A percentile compares a stretch with the other conserved stretches of the same genome.
phyloP scores from a whole-genome alignment of 805 yeast species.

The Zygotorulaspora sp. region DNA sequence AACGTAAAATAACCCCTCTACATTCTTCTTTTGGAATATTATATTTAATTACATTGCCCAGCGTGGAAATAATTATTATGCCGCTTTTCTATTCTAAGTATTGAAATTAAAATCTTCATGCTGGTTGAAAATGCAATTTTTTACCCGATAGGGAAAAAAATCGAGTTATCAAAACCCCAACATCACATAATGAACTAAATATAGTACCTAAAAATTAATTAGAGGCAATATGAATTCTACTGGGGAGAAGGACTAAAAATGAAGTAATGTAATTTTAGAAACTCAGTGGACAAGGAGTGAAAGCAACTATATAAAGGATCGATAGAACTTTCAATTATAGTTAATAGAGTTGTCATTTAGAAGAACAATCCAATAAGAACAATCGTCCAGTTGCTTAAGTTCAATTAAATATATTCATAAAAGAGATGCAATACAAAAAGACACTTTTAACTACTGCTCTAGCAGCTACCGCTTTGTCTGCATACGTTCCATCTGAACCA shows the following conservation, averaged over 20 bases:
- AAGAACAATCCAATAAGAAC: not conserved
- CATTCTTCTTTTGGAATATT: not conserved
- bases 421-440: constrained; percentile 43
- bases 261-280: constrained; percentile 1
- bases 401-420: not conserved
- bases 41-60: not conserved
- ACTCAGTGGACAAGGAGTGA: not conserved
- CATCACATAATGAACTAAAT: constrained; percentile 2
- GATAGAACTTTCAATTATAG: too few species aligned
- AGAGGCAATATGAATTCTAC: too few species aligned
- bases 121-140: not conserved
- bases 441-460: constrained; percentile 41
- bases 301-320: constrained; percentile 3
- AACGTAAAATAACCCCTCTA: not conserved
- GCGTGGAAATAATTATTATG: not conserved
- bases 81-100: not conserved
- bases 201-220: not conserved
- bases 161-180: not conserved
- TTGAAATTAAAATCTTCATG: not conserved
- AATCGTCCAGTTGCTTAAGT: constrained; percentile 1
- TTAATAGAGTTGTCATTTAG: too few species aligned
- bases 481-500: constrained; percentile 60
- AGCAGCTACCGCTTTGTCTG: constrained; percentile 50
- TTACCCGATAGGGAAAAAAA: constrained; percentile 2
- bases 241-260: too few species aligned